phyloP scores from a whole-genome alignment of 2,329 filamentous ascomycete species.

The Pseudogymnoascus sp. region DNA sequence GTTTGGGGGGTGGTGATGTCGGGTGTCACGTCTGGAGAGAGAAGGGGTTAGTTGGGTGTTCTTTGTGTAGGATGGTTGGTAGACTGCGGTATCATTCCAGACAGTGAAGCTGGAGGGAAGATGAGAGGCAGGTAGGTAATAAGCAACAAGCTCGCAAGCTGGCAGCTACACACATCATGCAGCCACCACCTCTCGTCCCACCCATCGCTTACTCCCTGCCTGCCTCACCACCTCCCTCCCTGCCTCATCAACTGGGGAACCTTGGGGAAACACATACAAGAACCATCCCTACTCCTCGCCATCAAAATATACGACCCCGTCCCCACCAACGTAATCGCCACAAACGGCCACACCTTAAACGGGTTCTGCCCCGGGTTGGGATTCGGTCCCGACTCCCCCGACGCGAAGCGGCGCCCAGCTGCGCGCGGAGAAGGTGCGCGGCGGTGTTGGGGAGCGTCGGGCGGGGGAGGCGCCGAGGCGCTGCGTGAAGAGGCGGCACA shows the following conservation, averaged over 20 bases:
- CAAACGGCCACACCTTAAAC: conserved; percentile 34
- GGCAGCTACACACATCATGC: neutral
- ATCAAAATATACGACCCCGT: conserved; percentile 45
- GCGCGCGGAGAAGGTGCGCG: neutral
- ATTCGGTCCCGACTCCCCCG: conserved; percentile 25
- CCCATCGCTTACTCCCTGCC: neutral
- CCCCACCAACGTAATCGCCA: conserved; percentile 39
- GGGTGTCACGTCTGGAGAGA: conserved; percentile 35
- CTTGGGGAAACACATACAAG: neutral
- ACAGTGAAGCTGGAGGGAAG: neutral
- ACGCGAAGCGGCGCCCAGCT: conserved; percentile 23
- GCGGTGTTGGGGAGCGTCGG: neutral
- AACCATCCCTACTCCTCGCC: conserved; percentile 40
- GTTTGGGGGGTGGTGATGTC: conserved; percentile 39
- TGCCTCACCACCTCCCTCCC: neutral
- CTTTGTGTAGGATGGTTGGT: neutral
- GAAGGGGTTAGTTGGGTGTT: conserved; percentile 13
- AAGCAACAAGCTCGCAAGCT: neutral
- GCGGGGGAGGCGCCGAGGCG: neutral
- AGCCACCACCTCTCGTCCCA: neutral
- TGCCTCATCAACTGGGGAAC: too few species aligned
- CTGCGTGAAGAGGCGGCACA: neutral
- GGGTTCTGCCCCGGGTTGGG: conserved; percentile 26
- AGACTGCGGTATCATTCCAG: neutral
- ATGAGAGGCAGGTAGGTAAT: neutral